These are phyloP conservation scores for Rhynchospora breviuscula DNA, from an alignment of 176 grass and related monocot genomes.

Conservation along the genomic window DNA sequence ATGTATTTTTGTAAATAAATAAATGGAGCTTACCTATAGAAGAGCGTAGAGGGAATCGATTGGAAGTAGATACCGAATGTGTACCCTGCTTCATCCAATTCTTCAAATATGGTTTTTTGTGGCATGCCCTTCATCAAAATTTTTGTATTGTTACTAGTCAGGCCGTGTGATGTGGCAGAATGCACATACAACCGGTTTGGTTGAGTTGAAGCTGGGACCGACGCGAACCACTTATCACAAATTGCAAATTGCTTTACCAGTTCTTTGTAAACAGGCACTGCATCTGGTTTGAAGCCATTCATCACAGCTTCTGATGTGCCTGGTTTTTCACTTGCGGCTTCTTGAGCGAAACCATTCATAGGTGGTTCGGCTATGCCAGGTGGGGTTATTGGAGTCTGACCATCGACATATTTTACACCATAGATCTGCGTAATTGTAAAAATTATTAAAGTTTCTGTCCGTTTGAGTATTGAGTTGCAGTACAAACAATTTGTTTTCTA, in stretches of 20 bases:
- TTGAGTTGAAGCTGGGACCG: slow-evolving; percentile 74
- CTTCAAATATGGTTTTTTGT: slow-evolving; percentile 76
- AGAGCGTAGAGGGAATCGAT: slow-evolving; percentile 56
- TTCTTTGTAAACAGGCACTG: slow-evolving; percentile 69
- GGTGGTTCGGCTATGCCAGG: slow-evolving; percentile 28
- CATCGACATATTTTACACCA: slow-evolving; percentile 46
- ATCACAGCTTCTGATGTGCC: slow-evolving; percentile 62
- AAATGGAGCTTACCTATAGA: slow-evolving; percentile 35
- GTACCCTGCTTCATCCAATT: slow-evolving; percentile 48
- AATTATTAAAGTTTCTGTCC: not conserved
- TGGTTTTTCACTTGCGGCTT: slow-evolving; percentile 54
- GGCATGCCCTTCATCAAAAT: slow-evolving; percentile 41
- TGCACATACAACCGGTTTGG: slow-evolving; percentile 72
- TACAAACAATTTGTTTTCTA: not conserved
- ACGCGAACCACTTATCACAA: slow-evolving; percentile 73
- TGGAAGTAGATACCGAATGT: slow-evolving; percentile 85
- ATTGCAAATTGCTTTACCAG: slow-evolving; percentile 53
- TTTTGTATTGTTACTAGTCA: slow-evolving; percentile 57
- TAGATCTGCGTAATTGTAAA: slow-evolving; percentile 29
- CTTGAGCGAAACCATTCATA: slow-evolving; percentile 77
- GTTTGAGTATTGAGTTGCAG: not conserved
- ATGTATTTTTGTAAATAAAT: not conserved
- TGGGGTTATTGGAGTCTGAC: slow-evolving; percentile 48
- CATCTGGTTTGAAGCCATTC: slow-evolving; percentile 65
- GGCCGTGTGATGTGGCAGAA: slow-evolving; percentile 67